Evolutionary conservation across 257 asterid species (phyloP).

Genomic region (Gardenia jasminoides): DNA sequence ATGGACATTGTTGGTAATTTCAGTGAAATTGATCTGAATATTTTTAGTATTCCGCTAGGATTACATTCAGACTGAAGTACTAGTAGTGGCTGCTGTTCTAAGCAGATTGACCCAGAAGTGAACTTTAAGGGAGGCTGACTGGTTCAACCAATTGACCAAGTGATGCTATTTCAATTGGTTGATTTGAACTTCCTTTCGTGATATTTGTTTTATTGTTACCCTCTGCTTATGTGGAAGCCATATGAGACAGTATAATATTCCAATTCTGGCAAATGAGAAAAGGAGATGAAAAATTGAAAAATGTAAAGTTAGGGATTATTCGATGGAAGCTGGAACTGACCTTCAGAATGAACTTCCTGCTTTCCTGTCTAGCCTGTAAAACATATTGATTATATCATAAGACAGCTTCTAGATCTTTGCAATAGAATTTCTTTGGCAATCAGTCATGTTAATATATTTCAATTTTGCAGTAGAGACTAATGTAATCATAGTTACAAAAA

Average conservation of each 20-base stretch:
- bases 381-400: conserved; percentile 1
- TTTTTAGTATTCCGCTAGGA: neutral
- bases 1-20: neutral
- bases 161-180: neutral
- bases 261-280: neutral
- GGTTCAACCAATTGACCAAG: neutral
- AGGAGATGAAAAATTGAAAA: neutral
- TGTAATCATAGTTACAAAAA: neutral
- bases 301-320: no score
- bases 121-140: neutral
- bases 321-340: conserved; percentile 18
- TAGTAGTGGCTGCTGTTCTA: neutral
- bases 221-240: neutral
- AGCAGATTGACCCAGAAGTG: neutral
- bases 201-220: neutral
- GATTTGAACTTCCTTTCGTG: neutral
- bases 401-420: neutral
- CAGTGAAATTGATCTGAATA: neutral
- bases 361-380: conserved; percentile 40
- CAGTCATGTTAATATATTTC: neutral
- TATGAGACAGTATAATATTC: neutral
- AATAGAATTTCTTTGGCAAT: neutral
- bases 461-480: neutral
- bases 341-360: conserved; percentile 41
- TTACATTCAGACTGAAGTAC: neutral